Base-by-base conservation (phyloP, 768 basidiomycete species). In the Psilocybe cubensis region DNA sequence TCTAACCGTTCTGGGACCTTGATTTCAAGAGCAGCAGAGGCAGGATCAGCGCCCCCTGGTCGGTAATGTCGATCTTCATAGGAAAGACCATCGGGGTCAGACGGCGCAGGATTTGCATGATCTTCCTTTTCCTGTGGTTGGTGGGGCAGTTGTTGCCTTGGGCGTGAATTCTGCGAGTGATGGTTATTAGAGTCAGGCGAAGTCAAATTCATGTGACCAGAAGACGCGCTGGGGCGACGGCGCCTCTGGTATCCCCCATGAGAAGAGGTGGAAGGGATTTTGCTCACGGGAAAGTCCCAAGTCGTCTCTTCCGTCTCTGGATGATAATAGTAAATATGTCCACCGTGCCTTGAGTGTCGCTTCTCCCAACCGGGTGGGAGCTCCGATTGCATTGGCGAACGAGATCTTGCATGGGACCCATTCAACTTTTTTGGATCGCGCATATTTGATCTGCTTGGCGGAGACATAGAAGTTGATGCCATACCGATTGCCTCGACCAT, bases 21-120 rank as follows among this genome's bases (percentile, higher is more conserved):
- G 28, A 47, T 35, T 27, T 57, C 62, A 2, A 52, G 46, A 52
- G 59, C n/a, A 27, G 50, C 27, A 43, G 57, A 23, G 41, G n/a
- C n/a, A n/a, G 35, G 43, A 40, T 63, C 66, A 11, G 63, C 59
- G 23, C 66, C 76, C 20, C 68, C 76, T 29, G 87, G 86, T 46
- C 86, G 82, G 68, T 89, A 89, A 68, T 88, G 85, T 25, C 88
- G 81, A 67, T 88, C 88, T 55, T 81, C 74, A 54, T 80, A 84
- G 17, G 83, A 79, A 54, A 87, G 76, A 20, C 56, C 63, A 45
- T 52, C 45, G 11, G 65, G 69, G 48, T 55, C 58, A 45, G 54
- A 50, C 23, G 57, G 47, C 42, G 51, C 14, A 9, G 55, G 31
- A 29, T 52, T 61, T 17, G 41, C 58, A 2, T 45, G 40, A 23